Evolutionary conservation across 192 early-diverging fungal species (phyloP).

Genomic region (Coemansia sp.): DNA sequence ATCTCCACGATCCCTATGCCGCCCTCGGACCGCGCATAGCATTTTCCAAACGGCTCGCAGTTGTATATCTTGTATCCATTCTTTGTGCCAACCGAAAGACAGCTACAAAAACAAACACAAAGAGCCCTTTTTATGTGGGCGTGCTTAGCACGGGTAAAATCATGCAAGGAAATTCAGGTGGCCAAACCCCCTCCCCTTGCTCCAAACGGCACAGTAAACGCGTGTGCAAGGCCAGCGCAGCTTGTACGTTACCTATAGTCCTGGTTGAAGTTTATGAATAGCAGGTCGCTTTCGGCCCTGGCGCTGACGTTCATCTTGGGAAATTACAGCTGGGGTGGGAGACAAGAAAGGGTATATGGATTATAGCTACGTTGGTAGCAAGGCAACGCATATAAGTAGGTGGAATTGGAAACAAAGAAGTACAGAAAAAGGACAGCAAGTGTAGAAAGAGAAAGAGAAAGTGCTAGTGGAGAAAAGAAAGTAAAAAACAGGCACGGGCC

Average conservation of each 20-base stretch:
- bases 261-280: constrained; percentile 85
- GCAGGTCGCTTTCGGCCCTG: constrained; percentile 65
- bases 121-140: too few relatives aligned
- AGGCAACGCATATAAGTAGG: not conserved
- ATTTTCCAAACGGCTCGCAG: constrained; percentile 95
- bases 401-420: constrained; percentile 3
- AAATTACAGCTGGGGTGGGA: not conserved
- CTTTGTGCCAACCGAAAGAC: constrained; percentile 84
- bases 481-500: not conserved
- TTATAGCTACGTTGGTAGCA: constrained; percentile 6
- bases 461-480: not conserved
- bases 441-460: not conserved
- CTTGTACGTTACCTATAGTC: constrained; percentile 62
- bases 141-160: not conserved
- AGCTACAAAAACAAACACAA: constrained; percentile 54
- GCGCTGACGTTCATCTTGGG: constrained; percentile 67
- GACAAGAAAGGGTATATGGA: not conserved
- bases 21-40: constrained; percentile 86
- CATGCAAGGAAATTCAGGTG: too few relatives aligned
- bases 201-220: too few relatives aligned
- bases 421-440: not conserved
- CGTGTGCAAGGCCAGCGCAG: too few relatives aligned
- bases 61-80: constrained; percentile 95
- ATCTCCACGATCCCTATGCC: constrained; percentile 96
- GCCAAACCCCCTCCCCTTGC: too few relatives aligned